A percentile compares a stretch with the other conserved stretches of the same genome.
Conservation (phyloP, 139 green algal species). For the Picochlorum sp. region DNA sequence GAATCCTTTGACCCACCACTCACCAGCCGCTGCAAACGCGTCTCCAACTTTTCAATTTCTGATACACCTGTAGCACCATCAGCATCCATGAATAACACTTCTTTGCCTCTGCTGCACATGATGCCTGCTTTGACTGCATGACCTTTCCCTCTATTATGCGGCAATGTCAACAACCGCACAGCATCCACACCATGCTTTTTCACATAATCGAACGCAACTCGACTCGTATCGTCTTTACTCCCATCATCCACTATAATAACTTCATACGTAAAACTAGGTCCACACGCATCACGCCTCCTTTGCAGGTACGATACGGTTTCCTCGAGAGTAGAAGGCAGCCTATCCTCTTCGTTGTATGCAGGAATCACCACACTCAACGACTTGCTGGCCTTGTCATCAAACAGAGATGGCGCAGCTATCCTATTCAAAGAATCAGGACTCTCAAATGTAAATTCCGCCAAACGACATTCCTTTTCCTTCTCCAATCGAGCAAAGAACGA, state of each 20-base stretch:
- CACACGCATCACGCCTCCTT: constrained; percentile 44
- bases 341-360: constrained; percentile 89
- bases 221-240: constrained; percentile 67
- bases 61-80: constrained; percentile 75
- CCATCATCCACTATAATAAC: constrained; percentile 95
- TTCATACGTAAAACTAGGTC: constrained; percentile 79
- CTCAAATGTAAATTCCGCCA: constrained; percentile 17
- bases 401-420: constrained; percentile 30
- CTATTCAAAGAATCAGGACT: constrained; percentile 12
- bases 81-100: constrained; percentile 79
- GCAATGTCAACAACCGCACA: constrained; percentile 68
- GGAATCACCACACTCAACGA: constrained; percentile 71
- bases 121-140: constrained; percentile 11
- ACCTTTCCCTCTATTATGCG: constrained; percentile 76
- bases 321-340: constrained; percentile 65
- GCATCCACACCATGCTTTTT: constrained; percentile 55
- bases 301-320: constrained; percentile 69
- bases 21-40: constrained; percentile 21
- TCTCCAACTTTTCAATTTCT: constrained; percentile 76
- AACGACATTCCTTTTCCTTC: not conserved
- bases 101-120: constrained; percentile 21
- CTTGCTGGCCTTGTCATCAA: constrained; percentile 45
- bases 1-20: not conserved
- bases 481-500: constrained; percentile 18
- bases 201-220: constrained; percentile 49